Base-by-base conservation (phyloP, 768 basidiomycete species). In the Suillus plorans region DNA sequence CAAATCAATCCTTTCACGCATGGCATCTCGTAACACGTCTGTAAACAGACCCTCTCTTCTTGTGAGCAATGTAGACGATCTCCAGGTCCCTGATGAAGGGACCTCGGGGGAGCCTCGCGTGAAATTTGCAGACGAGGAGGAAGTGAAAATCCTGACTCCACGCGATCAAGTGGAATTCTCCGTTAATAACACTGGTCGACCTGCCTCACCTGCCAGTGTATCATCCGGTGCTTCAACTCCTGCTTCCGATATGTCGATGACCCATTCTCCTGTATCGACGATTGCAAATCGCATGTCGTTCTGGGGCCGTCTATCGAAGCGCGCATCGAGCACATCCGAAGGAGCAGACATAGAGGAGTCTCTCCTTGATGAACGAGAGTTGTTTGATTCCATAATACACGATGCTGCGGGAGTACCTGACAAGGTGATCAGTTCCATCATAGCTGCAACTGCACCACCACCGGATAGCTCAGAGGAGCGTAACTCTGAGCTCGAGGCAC, bases 401-500 rank as follows among this genome's bases (percentile, higher is more conserved):
- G 78, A 79, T 49, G 77, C 73, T 12, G 79, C 81, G 44, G 81
- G 80, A 42, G 82, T 81, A 61, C 86, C 88, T 42, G 73, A 77
- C 0, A 82, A 84, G 52, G 83, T 88, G 2, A 74, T 93, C 34
- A 79, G 82, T 28, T 79, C 80, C 8, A 88, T 92, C 42, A 71
- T 91, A 37, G 79, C 84, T 58, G 80, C 84, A 2, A 84, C 86
- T 4, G 88, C 90, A 0, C 86, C 89, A 52, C 74, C 87, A 10
- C 91, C 91, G 2, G 73, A 73, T 1, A 85, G 88, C 1, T 67
- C 77, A 6, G 90, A 91, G 77, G 89, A 92, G 71, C 85, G 81
- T 70, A 84, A 90, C 68, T 80, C 83, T 3, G 91, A 95, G 69
- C 77, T 97, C 10, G 95, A 97, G 70, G 82, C 84, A 37, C 95